Evolutionary conservation across 2,329 filamentous ascomycete species (phyloP), one percentile per base, ranked within the genome.

Genomic region (Alternaria arborescens): DNA sequence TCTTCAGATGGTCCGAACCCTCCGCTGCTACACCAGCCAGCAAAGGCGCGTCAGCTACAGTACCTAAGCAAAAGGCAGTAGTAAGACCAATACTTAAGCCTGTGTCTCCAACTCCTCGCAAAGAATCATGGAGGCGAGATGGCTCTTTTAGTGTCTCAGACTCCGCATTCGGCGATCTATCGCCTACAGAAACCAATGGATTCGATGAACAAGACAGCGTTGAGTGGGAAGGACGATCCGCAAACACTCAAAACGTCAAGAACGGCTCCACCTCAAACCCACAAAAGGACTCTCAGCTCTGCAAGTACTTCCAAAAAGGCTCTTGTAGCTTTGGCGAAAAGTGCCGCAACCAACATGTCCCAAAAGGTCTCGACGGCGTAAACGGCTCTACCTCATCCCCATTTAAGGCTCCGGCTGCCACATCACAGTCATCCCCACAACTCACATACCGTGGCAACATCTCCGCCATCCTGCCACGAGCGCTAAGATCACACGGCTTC

Each of bases 1-100:
- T 88, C 16, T 89, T 89, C 65, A 81, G 83, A 58, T 78, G 67
- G 71, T 72, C 69, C 16, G 69, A 63, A 34, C 34, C 71, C 16
- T 55, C 66, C 20, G 18, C 38, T 1, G 12, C 38, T 3, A 28
- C 54, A 24, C 48, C 66, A 2, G 52, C 8, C 20, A 54, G 26
- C 8, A 71, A 67, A 36, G 12, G 36, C 8, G 28, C 58, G 32
- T 24, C 57, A 14, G 4, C 50, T 8, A 60, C 61, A 28, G 20
- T 30, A 11, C 3, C 42, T n/a, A 61, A 60, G 44, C 28, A 51
- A 26, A 60, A 62, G 20, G 51, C 50, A 14, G 26, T 36, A 28
- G 56, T 52, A 10, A 65, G 56, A 43, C 52, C 51, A 4, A 20
- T 60, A 26, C 34, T 56, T 18, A 48, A 28, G 4, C 3, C 34